Evolutionary conservation across 352 stramenopile genomes (phyloP), one percentile per base, ranked within the genome.

Genomic region (Pseudoperonospora humuli): DNA sequence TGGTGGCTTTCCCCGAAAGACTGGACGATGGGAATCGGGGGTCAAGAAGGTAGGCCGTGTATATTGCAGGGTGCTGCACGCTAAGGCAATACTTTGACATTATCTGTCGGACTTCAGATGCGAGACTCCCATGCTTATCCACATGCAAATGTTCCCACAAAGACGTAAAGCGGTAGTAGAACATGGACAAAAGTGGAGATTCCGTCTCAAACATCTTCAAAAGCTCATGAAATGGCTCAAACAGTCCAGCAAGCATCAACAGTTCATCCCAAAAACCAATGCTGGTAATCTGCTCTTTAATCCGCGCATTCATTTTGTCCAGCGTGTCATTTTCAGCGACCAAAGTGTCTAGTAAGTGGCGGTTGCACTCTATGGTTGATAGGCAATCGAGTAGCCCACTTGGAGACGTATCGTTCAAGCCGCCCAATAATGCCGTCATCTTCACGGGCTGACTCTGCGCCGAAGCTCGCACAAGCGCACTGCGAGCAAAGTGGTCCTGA

Each of bases 1-100:
- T 72, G 9, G 51, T 82, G 23, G 70, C 76, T 35, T 86, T 70
- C 7, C 62, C 60, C 19, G 67, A 67, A 6, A 88, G 59, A 17
- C 54, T 69, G 24, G 70, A 70, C 8, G 67, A 50, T 10, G 73
- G 54, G 41, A 82, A 88, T 8, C 76, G 61, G n/a, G 76, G 76
- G 50, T 89, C 76, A n/a, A 85, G 50, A 32, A 86, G 60, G 49
- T 83, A 86, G 5, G 76, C 76, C 21, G 70, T 82, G 61, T 86
- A 86, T 55, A 84, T 83, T 20, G 75, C 74, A 0, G 70, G 76
- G 33, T 89, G 74, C 18, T 73, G 67, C 32, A 86, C 67, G 13
- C 33, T 44, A 20, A 75, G 58, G 74, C 74, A 86, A 42, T 83
- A 64, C 24, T 63, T 47, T 7, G 67, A 73, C 45, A 88, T 70